Evolutionary conservation across 345 rosid species (phyloP).

Genomic region (Populus euphratica): DNA sequence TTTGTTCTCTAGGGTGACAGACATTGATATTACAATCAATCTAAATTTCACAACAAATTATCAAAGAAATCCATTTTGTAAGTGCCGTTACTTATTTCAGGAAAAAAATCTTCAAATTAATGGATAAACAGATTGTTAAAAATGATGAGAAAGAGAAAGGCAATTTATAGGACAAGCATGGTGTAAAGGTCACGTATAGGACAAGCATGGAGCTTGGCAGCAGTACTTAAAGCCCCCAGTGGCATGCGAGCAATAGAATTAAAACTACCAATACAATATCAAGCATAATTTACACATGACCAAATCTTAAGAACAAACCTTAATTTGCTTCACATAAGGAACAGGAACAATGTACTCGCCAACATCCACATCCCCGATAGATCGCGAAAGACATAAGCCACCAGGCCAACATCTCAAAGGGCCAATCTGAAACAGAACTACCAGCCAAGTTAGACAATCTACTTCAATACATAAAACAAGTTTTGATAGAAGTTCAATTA

Average conservation of each 20-base stretch:
- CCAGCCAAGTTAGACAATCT: constrained; percentile 20
- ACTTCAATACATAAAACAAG: constrained; percentile 7
- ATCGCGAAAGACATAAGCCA: constrained; percentile 97
- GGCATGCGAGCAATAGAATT: not conserved
- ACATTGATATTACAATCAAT: not conserved
- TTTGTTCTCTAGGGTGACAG: not conserved
- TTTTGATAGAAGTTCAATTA: not conserved
- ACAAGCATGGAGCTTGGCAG: not conserved
- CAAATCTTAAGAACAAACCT: constrained; percentile 48
- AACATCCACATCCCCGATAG: constrained; percentile 94
- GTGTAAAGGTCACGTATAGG: not conserved
- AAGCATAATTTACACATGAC: constrained; percentile 3
- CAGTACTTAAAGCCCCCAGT: not conserved
- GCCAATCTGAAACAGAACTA: constrained; percentile 65
- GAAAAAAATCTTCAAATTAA: not conserved
- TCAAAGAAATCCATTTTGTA: not conserved
- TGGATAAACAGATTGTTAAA: not conserved
- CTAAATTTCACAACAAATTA: not conserved
- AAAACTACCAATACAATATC: constrained; percentile 6
- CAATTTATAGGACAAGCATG: not conserved
- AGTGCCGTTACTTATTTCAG: not conserved
- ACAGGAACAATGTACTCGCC: constrained; percentile 98
- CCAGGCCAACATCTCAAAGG: constrained; percentile 99
- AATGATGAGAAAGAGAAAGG: not conserved
- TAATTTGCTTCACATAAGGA: constrained; percentile 97